Evolutionary conservation across 371 early-diverging fungal genomes (phyloP).

Genomic region (Apophysomyces trapeziformis): DNA sequence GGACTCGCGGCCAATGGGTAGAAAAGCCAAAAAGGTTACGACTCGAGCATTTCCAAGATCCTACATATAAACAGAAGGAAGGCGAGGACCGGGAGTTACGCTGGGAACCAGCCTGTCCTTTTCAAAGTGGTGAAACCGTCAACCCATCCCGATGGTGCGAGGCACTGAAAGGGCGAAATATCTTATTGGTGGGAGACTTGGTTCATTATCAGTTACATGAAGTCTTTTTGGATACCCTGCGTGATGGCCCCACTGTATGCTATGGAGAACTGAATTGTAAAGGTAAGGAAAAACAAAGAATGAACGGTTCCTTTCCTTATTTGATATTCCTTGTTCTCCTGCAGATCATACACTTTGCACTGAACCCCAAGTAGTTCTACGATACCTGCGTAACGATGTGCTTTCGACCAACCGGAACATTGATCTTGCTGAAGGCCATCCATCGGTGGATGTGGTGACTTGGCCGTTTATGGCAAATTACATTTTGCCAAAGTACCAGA

Average conservation of each 20-base stretch:
- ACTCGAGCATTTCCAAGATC: slow-evolving; percentile 45
- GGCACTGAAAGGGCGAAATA: slow-evolving; percentile 37
- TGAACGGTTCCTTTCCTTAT: slow-evolving; percentile 2
- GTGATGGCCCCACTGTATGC: slow-evolving; percentile 55
- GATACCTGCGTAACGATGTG: slow-evolving; percentile 61
- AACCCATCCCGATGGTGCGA: slow-evolving; percentile 33
- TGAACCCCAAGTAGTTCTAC: slow-evolving; percentile 32
- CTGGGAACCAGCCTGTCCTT: neutral
- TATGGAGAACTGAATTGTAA: slow-evolving; percentile 63
- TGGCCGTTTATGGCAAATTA: slow-evolving; percentile 53
- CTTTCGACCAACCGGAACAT: slow-evolving; percentile 46
- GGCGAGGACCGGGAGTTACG: slow-evolving; percentile 19
- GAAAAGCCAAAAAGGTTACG: neutral
- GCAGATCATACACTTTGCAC: slow-evolving; percentile 53
- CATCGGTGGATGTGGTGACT: slow-evolving; percentile 44
- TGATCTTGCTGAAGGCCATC: slow-evolving; percentile 40
- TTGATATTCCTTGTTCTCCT: neutral
- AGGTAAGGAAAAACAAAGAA: slow-evolving; percentile 31
- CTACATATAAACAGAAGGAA: slow-evolving; percentile 30
- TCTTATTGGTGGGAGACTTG: slow-evolving; percentile 60
- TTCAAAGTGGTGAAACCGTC: neutral
- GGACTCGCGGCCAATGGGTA: slow-evolving; percentile 25
- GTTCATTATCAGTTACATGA: slow-evolving; percentile 64
- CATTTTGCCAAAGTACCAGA: slow-evolving; percentile 40
- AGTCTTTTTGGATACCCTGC: slow-evolving; percentile 49